Conservation (phyloP, 306 rosid genomes). For the Nissolia schottii region DNA sequence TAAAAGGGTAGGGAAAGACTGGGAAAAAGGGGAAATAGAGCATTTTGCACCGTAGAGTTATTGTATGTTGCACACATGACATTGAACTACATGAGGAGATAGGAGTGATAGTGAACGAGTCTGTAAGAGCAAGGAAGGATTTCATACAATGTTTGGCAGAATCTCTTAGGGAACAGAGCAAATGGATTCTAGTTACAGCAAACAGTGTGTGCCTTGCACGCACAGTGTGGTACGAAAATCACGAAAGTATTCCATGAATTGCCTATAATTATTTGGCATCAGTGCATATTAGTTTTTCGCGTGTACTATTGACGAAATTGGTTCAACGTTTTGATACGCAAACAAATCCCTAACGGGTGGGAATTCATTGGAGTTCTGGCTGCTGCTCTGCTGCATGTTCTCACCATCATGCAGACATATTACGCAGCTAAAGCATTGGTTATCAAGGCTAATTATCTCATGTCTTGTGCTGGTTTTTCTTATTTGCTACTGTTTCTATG, state of each 20-base stretch:
- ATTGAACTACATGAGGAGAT: background rate
- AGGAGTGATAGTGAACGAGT: background rate
- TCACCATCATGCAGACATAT: conserved; percentile 3
- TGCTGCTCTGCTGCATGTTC: background rate
- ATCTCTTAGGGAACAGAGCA: background rate
- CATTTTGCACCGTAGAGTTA: too few relatives aligned
- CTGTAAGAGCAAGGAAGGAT: background rate
- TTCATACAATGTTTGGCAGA: background rate
- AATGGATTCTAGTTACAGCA: background rate
- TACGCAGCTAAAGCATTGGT: too few relatives aligned
- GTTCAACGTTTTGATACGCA: background rate
- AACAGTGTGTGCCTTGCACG: background rate
- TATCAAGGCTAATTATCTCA: too few relatives aligned
- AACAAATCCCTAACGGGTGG: conserved; percentile 3
- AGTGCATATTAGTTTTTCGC: accelerated
- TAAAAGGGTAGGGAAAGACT: too few relatives aligned
- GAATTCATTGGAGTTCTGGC: background rate
- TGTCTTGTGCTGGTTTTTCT: too few relatives aligned
- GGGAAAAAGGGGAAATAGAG: too few relatives aligned
- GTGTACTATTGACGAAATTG: background rate
- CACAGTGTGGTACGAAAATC: background rate
- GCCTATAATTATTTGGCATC: background rate
- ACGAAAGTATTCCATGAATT: background rate
- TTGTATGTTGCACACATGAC: conserved; percentile 1
- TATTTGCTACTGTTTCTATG: too few relatives aligned